A percentile compares a stretch with the other conserved stretches of the same genome.
Evolutionary conservation across 345 rosid species (phyloP).

Genomic region (Excoecaria cochinchinensis): DNA sequence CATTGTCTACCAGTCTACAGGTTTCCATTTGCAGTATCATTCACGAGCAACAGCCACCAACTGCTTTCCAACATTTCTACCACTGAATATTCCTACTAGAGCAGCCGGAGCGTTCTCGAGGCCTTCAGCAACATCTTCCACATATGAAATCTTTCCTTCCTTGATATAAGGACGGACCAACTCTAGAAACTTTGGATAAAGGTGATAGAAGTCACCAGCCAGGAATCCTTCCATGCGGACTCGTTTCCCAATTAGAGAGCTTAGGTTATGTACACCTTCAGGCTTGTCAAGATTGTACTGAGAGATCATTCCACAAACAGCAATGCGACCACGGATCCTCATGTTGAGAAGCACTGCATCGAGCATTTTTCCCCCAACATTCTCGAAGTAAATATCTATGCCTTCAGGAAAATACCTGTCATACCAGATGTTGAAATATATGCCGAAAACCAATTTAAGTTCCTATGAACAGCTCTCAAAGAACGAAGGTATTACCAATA

Average conservation of each 20-base stretch:
- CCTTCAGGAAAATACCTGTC: slow-evolving; percentile 56
- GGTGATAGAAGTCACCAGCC: slow-evolving; percentile 20
- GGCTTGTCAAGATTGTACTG: slow-evolving; percentile 37
- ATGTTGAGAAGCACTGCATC: slow-evolving; percentile 56
- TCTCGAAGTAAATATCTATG: slow-evolving; percentile 57
- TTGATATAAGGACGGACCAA: slow-evolving; percentile 27
- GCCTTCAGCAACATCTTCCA: slow-evolving; percentile 35
- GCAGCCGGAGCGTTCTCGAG: slow-evolving; percentile 28
- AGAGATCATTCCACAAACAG: slow-evolving; percentile 61
- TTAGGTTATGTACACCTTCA: slow-evolving; percentile 30
- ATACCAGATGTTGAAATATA: too few relatives aligned
- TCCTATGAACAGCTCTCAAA: too few relatives aligned
- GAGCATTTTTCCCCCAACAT: slow-evolving; percentile 56
- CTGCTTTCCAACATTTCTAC: slow-evolving; percentile 37
- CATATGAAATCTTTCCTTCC: slow-evolving; percentile 24
- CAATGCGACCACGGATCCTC: slow-evolving; percentile 42
- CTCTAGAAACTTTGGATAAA: slow-evolving; percentile 28
- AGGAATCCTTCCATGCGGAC: slow-evolving; percentile 35
- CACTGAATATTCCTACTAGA: slow-evolving; percentile 26
- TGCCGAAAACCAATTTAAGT: too few relatives aligned
- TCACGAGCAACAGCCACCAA: slow-evolving; percentile 34
- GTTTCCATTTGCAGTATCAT: background rate
- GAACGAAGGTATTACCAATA: background rate
- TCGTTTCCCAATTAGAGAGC: slow-evolving; percentile 16
- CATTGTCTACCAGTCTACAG: background rate